Evolutionary conservation across 306 rosid genomes (phyloP).

Genomic region (Mimosa pudica): DNA sequence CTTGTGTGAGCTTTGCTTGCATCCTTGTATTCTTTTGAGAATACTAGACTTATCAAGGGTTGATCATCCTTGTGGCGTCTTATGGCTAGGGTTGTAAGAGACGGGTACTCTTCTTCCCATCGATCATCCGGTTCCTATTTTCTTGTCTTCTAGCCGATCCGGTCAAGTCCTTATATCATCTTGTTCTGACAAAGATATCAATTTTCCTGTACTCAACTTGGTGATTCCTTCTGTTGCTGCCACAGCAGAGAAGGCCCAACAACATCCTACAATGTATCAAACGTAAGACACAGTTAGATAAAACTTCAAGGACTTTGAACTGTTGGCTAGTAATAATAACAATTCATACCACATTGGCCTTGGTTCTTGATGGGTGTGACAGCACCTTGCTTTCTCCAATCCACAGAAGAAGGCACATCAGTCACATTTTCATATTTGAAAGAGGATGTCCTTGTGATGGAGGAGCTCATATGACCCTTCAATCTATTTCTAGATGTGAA

Average conservation of each 20-base stretch:
- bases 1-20: no score
- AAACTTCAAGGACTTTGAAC: neutral
- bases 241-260: neutral
- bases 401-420: neutral
- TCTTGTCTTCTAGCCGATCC: no score
- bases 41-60: no score
- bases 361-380: neutral
- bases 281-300: neutral
- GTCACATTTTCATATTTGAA: neutral
- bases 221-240: conserved; percentile 1
- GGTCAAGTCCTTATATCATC: no score
- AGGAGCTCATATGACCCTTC: neutral
- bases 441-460: neutral
- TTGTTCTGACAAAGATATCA: neutral
- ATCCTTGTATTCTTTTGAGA: no score
- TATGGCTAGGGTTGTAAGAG: no score
- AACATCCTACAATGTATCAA: neutral
- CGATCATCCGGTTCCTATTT: no score
- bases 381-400: neutral
- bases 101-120: no score
- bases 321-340: neutral
- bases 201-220: neutral
- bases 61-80: no score
- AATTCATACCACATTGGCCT: neutral
- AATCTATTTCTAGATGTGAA: neutral